These are phyloP conservation scores for Fusarium sp. DNA, from an alignment of 2,329 filamentous ascomycete genomes.

Conservation along the genomic window DNA sequence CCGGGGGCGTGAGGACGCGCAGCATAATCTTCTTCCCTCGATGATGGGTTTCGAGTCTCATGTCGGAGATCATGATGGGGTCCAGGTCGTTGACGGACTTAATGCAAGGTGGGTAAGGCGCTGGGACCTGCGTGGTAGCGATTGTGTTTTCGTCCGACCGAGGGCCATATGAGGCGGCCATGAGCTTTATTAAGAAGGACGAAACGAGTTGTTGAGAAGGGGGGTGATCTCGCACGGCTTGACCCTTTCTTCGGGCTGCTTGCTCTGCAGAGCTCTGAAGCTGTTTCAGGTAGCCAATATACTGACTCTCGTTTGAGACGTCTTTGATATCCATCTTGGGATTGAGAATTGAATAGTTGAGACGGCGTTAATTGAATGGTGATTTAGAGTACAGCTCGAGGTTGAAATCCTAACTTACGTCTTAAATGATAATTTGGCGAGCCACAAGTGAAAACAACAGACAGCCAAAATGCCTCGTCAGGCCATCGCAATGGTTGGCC, in stretches of 20 bases:
- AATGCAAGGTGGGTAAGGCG: background rate
- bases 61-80: background rate
- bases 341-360: background rate
- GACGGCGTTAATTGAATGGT: background rate
- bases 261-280: background rate
- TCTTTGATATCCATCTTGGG: constrained; percentile 6
- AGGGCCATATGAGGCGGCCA: background rate
- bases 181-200: background rate
- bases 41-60: background rate
- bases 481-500: background rate
- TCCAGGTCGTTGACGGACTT: background rate
- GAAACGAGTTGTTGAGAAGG: background rate
- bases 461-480: background rate
- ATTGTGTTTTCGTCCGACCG: background rate
- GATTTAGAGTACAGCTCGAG: background rate
- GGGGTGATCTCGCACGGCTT: background rate
- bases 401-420: background rate
- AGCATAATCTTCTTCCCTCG: background rate
- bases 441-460: background rate
- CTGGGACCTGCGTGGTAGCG: background rate
- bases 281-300: background rate
- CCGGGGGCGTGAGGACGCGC: background rate
- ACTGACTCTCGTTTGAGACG: background rate
- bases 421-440: background rate
- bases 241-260: background rate